A percentile compares a stretch with the other conserved stretches of the same genome.
phyloP scores from a whole-genome alignment of 176 grass and related monocot species.

The Triticum timopheevii region DNA sequence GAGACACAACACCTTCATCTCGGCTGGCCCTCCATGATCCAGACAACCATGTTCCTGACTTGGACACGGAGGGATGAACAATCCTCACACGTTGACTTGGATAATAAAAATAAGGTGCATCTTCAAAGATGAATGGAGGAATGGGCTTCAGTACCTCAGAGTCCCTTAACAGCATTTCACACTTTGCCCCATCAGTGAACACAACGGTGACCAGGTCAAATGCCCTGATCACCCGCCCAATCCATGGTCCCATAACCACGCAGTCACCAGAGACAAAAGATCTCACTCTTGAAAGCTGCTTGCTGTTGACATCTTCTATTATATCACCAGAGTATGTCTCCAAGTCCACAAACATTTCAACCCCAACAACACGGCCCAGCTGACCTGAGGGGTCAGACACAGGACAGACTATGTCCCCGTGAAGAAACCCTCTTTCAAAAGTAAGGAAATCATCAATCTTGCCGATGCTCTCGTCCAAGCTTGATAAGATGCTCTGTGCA shows the following conservation, averaged over 20 bases:
- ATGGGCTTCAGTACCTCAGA: conserved; percentile 64
- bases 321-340: conserved; percentile 67
- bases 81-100: conserved; percentile 79
- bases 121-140: conserved; percentile 59
- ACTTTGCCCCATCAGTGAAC: conserved; percentile 73
- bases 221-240: conserved; percentile 73
- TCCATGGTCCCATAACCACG: conserved; percentile 88
- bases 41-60: conserved; percentile 69
- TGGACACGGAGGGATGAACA: conserved; percentile 40
- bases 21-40: conserved; percentile 61
- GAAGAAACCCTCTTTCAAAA: conserved; percentile 78
- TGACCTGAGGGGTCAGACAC: conserved; percentile 75
- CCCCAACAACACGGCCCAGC: conserved; percentile 64
- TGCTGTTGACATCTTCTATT: conserved; percentile 81
- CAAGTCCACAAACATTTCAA: conserved; percentile 79
- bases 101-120: conserved; percentile 79
- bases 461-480: conserved; percentile 77
- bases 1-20: conserved; percentile 68
- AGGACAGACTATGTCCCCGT: conserved; percentile 79
- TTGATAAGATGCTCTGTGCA: conserved; percentile 71
- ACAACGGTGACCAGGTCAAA: conserved; percentile 77
- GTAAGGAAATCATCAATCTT: conserved; percentile 92
- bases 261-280: conserved; percentile 75
- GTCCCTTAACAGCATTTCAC: conserved; percentile 79
- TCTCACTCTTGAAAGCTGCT: conserved; percentile 74